Percentiles rank a stretch among this genome's conserved stretches.
These are phyloP conservation scores for Glaciozyma martinii DNA, from an alignment of 768 basidiomycete genomes.

Conservation along the genomic window DNA sequence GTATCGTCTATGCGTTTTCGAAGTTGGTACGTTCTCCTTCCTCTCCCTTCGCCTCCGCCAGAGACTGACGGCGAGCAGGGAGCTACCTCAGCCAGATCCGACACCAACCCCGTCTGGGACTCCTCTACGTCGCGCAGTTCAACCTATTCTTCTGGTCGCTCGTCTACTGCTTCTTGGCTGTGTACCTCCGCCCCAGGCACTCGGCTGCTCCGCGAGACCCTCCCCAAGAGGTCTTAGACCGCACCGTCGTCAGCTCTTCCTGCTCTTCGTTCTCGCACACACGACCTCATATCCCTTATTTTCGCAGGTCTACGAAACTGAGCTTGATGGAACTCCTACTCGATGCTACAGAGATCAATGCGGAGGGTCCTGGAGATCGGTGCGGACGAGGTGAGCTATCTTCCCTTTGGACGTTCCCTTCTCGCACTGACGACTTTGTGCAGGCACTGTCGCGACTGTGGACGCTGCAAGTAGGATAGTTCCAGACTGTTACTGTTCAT, in stretches of 20 bases:
- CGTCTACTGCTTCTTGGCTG: conserved; percentile 6
- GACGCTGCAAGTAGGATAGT: neutral
- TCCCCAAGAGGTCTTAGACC: neutral
- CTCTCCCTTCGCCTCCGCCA: no score
- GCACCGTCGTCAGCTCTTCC: conserved; percentile 1
- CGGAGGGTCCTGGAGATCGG: conserved; percentile 7
- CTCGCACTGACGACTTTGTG: no score
- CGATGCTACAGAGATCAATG: conserved; percentile 12
- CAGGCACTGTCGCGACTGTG: conserved; percentile 16
- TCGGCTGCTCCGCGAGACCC: neutral
- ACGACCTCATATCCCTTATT: neutral
- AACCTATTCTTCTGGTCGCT: conserved; percentile 1
- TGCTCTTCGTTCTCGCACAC: no score
- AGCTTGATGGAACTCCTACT: neutral
- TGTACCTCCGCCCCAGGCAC: conserved; percentile 1
- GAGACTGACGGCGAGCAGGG: neutral
- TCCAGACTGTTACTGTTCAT: neutral
- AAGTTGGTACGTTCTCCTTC: conserved; percentile 3
- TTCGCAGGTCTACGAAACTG: conserved; percentile 17
- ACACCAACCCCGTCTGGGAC: neutral
- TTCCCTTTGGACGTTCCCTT: no score
- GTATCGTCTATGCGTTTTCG: conserved; percentile 3
- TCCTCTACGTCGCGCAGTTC: conserved; percentile 4
- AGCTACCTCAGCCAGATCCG: conserved; percentile 8
- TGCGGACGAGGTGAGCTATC: conserved; percentile 1